Conservation (phyloP, 306 rosid species). For the Vachellia pachyceras region DNA sequence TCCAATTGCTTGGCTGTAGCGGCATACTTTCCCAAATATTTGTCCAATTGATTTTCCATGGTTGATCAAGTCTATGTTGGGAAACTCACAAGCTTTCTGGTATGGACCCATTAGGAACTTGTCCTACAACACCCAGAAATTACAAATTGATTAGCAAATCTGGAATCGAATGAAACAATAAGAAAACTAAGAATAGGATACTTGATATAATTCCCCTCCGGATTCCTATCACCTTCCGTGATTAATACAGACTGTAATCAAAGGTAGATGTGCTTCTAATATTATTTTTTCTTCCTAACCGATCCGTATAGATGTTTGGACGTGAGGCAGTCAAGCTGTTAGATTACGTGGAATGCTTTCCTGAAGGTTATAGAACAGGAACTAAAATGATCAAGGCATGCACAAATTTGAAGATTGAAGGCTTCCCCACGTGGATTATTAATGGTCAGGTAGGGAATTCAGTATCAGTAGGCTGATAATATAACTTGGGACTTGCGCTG, state of each 20-base stretch:
- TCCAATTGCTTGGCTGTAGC: slow-evolving; percentile 12
- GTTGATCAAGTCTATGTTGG: slow-evolving; percentile 15
- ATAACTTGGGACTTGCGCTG: slow-evolving; percentile 4
- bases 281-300: slow-evolving; percentile 13
- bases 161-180: no score
- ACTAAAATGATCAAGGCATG: slow-evolving; percentile 74
- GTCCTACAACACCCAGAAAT: no score
- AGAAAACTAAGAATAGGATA: no score
- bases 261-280: not conserved
- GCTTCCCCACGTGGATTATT: slow-evolving; percentile 90
- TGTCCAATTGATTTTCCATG: slow-evolving; percentile 18
- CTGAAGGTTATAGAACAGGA: slow-evolving; percentile 77
- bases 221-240: no score
- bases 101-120: no score
- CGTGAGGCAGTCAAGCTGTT: slow-evolving; percentile 75
- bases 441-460: slow-evolving; percentile 74
- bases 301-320: slow-evolving; percentile 73
- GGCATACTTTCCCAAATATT: slow-evolving; percentile 1
- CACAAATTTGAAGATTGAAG: slow-evolving; percentile 68
- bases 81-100: slow-evolving; percentile 3
- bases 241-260: not conserved
- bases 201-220: no score
- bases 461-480: slow-evolving; percentile 14
- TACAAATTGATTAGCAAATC: no score
- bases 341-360: slow-evolving; percentile 92